Evolutionary conservation across 768 basidiomycete species (phyloP).

Genomic region (Steccherinum ochraceum): DNA sequence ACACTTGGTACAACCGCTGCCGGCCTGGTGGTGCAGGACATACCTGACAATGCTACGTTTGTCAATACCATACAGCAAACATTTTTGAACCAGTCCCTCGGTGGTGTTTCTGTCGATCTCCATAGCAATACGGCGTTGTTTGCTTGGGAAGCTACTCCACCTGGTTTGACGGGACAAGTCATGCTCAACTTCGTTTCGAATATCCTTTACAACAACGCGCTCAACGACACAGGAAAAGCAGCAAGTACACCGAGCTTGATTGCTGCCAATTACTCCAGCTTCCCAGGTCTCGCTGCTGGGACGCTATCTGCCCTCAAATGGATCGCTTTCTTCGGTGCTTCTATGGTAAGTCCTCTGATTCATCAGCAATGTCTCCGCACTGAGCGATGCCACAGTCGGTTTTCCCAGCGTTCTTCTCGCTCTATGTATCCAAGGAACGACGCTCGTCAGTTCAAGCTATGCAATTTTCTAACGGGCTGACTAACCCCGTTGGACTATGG

Average conservation of each 20-base stretch:
- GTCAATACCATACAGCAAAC: slow-evolving; percentile 43
- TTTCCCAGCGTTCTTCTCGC: slow-evolving; percentile 75
- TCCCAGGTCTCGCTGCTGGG: slow-evolving; percentile 50
- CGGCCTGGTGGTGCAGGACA: slow-evolving; percentile 30
- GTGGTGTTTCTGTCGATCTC: slow-evolving; percentile 61
- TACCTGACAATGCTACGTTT: slow-evolving; percentile 58
- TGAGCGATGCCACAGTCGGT: slow-evolving; percentile 40
- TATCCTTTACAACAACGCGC: slow-evolving; percentile 54
- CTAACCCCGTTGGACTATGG: slow-evolving; percentile 67
- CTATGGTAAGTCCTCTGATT: slow-evolving; percentile 46
- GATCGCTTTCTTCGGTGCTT: slow-evolving; percentile 67
- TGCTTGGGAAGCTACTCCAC: slow-evolving; percentile 66
- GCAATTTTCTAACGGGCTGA: slow-evolving; percentile 73
- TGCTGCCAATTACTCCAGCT: slow-evolving; percentile 45
- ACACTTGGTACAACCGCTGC: slow-evolving; percentile 38
- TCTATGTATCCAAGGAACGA: slow-evolving; percentile 73
- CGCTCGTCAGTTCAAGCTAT: slow-evolving; percentile 72
- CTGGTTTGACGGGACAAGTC: slow-evolving; percentile 49
- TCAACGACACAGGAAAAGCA: slow-evolving; percentile 42
- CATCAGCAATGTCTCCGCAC: slow-evolving; percentile 2
- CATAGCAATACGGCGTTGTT: slow-evolving; percentile 45
- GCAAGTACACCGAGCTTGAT: slow-evolving; percentile 44
- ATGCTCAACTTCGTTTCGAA: slow-evolving; percentile 68
- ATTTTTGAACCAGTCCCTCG: slow-evolving; percentile 50
- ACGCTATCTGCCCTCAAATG: slow-evolving; percentile 64